phyloP scores from a whole-genome alignment of 805 yeast genomes.

The Cyberlindnera mississippiensis region DNA sequence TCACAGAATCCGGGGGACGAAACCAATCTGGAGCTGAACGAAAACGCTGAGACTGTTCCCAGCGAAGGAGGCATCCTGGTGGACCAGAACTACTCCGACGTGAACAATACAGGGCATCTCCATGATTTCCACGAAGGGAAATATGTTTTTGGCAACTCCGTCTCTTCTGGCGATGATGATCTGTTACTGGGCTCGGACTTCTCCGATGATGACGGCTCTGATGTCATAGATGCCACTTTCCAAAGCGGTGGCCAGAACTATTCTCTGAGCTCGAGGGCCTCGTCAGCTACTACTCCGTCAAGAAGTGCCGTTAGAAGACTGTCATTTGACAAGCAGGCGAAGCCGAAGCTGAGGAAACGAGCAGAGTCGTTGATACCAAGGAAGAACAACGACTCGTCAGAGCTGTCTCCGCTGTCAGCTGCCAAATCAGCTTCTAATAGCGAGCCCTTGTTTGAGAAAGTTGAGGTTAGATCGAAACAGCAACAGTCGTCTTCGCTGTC shows the following conservation, averaged over 20 bases:
- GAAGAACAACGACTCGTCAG: slow-evolving; percentile 1
- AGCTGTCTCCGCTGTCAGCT: neutral
- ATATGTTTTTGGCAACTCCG: slow-evolving; percentile 19
- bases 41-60: slow-evolving; percentile 5
- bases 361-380: slow-evolving; percentile 15
- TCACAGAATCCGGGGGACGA: slow-evolving; percentile 3
- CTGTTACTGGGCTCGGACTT: slow-evolving; percentile 30
- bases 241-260: slow-evolving; percentile 27
- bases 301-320: slow-evolving; percentile 16
- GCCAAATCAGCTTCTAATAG: slow-evolving; percentile 5
- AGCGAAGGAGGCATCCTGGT: slow-evolving; percentile 22
- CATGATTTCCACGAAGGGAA: slow-evolving; percentile 16
- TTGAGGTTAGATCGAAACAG: neutral
- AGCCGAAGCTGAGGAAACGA: slow-evolving; percentile 14
- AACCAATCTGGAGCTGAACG: slow-evolving; percentile 8
- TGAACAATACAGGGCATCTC: slow-evolving; percentile 17
- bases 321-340: slow-evolving; percentile 20
- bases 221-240: slow-evolving; percentile 38
- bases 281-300: slow-evolving; percentile 15
- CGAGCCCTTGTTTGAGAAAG: slow-evolving; percentile 5
- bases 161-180: slow-evolving; percentile 31
- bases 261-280: slow-evolving; percentile 17
- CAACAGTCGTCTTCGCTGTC: slow-evolving; percentile 36
- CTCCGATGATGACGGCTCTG: slow-evolving; percentile 35
- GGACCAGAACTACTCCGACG: slow-evolving; percentile 25